Percentiles rank a stretch among this genome's conserved stretches.
These are phyloP conservation scores for Wickerhamiella brachini DNA, from an alignment of 805 yeast genomes.

Conservation along the genomic window DNA sequence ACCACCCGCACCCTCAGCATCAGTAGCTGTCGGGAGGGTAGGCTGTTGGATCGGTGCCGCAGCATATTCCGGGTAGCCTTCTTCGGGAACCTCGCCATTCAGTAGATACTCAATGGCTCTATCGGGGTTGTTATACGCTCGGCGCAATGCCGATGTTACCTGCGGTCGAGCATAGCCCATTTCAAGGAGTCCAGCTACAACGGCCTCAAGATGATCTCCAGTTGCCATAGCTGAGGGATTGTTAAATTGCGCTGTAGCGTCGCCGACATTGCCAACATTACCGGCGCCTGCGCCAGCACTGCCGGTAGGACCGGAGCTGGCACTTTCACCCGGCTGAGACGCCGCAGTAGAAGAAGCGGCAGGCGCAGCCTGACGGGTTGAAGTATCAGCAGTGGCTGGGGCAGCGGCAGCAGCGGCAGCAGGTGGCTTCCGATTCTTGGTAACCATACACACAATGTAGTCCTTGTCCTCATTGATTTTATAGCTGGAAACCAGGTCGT, in stretches of 20 bases:
- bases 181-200: constrained; percentile 73
- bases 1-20: constrained; percentile 5
- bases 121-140: constrained; percentile 95
- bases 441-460: constrained; percentile 84
- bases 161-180: constrained; percentile 89
- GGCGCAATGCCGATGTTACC: constrained; percentile 81
- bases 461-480: constrained; percentile 71
- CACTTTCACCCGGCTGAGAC: neutral
- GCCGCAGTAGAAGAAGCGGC: constrained; percentile 15
- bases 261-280: too few relatives aligned
- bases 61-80: constrained; percentile 5
- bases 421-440: constrained; percentile 30
- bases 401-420: constrained; percentile 12
- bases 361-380: constrained; percentile 7
- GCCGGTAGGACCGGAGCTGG: neutral
- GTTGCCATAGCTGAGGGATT: constrained; percentile 38
- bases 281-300: constrained; percentile 13
- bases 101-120: constrained; percentile 92
- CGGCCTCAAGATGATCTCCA: constrained; percentile 62
- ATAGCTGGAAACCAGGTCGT: constrained; percentile 53
- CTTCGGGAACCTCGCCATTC: constrained; percentile 69
- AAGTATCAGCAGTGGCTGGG: constrained; percentile 16
- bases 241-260: constrained; percentile 19
- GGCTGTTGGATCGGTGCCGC: neutral
- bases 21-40: constrained; percentile 20